These are phyloP conservation scores for Aureobasidium sp. DNA, from an alignment of 2,329 filamentous ascomycete genomes.

Conservation along the genomic window DNA sequence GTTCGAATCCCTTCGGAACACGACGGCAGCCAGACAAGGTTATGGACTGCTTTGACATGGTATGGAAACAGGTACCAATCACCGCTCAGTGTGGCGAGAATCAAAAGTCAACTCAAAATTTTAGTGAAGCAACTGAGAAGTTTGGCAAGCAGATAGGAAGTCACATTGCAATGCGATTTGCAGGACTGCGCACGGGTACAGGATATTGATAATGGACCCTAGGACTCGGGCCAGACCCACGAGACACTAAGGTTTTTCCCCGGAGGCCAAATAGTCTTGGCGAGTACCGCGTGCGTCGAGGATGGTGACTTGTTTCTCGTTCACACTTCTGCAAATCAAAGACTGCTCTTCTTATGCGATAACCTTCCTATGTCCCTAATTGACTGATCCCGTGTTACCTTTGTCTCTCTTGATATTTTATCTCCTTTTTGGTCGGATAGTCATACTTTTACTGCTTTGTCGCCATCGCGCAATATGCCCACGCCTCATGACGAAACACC, in stretches of 20 bases:
- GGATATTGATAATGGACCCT: background rate
- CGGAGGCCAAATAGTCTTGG: background rate
- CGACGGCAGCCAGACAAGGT: background rate
- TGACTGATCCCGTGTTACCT: background rate
- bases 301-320: conserved; percentile 5
- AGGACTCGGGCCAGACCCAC: background rate
- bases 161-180: background rate
- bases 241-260: background rate
- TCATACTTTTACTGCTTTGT: background rate
- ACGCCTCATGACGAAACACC: conserved; percentile 17
- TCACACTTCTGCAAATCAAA: background rate
- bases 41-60: background rate
- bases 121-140: background rate
- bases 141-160: background rate
- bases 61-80: background rate
- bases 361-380: conserved; percentile 12
- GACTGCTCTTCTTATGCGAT: background rate
- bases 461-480: conserved; percentile 10
- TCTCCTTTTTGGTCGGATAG: background rate
- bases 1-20: background rate
- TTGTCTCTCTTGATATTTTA: background rate
- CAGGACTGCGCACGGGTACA: background rate
- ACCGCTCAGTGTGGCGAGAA: background rate
- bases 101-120: background rate
- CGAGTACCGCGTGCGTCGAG: background rate